Evolutionary conservation across 257 asterid genomes (phyloP).

Genomic region (Rauvolfia tetraphylla): DNA sequence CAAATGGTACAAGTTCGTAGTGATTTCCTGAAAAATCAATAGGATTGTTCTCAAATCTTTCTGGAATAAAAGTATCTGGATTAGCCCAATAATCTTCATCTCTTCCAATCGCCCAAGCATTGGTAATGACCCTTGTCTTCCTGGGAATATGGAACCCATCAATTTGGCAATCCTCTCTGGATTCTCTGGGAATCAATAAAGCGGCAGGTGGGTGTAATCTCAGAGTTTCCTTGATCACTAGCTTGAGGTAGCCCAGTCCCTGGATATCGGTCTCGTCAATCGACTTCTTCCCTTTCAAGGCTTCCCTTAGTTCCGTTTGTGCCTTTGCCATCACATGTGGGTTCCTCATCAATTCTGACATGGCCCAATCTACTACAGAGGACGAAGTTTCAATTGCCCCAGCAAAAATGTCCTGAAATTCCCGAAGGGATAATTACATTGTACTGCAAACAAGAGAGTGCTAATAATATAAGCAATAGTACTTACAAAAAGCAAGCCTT

Average conservation of each 20-base stretch:
- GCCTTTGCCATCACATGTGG: not conserved
- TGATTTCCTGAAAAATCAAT: not conserved
- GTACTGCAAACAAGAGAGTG: not conserved
- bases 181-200: not conserved
- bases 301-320: not conserved
- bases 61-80: slow-evolving; percentile 4
- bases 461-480: not conserved
- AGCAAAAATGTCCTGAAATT: not conserved
- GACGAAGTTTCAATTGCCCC: not conserved
- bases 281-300: not conserved
- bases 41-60: not conserved
- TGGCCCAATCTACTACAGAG: not conserved
- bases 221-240: too few species aligned
- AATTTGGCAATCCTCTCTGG: not conserved
- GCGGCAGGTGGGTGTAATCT: too few species aligned
- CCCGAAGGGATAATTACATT: not conserved
- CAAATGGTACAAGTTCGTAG: not conserved
- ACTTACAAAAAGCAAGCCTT: not conserved
- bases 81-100: not conserved
- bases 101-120: slow-evolving; percentile 1
- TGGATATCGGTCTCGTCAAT: not conserved
- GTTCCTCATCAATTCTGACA: not conserved
- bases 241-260: not conserved
- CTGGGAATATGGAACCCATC: not conserved
- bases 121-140: not conserved